A percentile compares a stretch with the other conserved stretches of the same genome.
Conservation (phyloP, 176 grass and related monocot species). For the Aegilops sharonensis region DNA sequence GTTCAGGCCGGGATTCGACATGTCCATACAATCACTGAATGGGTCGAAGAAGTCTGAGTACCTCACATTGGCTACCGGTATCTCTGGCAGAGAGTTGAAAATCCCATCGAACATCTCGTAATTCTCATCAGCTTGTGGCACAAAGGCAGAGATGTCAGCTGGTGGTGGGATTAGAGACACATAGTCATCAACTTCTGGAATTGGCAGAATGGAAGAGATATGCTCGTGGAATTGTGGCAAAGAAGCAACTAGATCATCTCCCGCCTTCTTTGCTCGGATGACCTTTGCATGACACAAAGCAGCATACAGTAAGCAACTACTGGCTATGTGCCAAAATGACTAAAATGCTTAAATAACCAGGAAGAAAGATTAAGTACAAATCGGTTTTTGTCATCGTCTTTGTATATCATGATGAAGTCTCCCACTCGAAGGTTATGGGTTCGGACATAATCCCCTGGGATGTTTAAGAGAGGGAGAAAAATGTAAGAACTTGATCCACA, state of each 20-base stretch:
- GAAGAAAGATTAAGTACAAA: constrained; percentile 47
- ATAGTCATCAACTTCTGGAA: constrained; percentile 35
- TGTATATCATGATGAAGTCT: constrained; percentile 93
- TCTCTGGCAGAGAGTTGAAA: constrained; percentile 84
- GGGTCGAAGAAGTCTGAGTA: constrained; percentile 85
- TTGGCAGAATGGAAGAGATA: constrained; percentile 16
- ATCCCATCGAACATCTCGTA: constrained; percentile 71
- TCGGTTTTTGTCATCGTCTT: constrained; percentile 68
- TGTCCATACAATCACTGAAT: constrained; percentile 54
- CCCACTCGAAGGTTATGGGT: constrained; percentile 73
- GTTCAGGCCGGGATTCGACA: constrained; percentile 23
- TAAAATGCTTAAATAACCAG: not conserved
- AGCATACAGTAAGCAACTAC: constrained; percentile 8
- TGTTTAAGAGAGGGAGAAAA: constrained; percentile 3
- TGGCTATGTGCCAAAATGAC: not conserved
- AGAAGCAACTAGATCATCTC: constrained; percentile 21
- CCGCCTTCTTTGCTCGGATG: constrained; percentile 78
- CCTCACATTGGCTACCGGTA: constrained; percentile 59
- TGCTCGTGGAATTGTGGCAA: constrained; percentile 38
- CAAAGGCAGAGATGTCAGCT: constrained; percentile 42
- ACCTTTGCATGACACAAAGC: constrained; percentile 46
- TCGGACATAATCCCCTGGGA: constrained; percentile 74
- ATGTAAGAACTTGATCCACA: constrained; percentile 16
- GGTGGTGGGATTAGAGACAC: constrained; percentile 16
- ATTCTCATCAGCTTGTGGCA: constrained; percentile 45